These are phyloP conservation scores for Amylocarpus encephaloides DNA, from an alignment of 2,329 filamentous ascomycete species.

Conservation along the genomic window DNA sequence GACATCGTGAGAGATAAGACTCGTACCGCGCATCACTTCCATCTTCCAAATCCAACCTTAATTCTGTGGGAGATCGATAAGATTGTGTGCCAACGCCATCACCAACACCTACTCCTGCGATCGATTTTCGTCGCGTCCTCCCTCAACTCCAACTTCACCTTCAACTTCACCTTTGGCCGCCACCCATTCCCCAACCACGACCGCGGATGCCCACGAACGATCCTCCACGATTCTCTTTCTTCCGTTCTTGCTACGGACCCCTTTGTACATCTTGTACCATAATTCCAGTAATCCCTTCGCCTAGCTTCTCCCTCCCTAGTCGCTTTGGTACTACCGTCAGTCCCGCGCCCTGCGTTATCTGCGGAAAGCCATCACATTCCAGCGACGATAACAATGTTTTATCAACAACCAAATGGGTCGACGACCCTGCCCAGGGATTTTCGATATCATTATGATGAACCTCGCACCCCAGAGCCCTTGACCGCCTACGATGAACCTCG, in stretches of 20 bases:
- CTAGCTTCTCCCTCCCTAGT: background rate
- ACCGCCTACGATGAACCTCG: conserved; percentile 12
- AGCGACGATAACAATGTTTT: conserved; percentile 21
- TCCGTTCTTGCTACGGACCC: background rate
- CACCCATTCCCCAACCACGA: background rate
- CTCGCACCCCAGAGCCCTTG: conserved; percentile 27
- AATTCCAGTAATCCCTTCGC: conserved; percentile 11
- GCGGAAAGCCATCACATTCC: conserved; percentile 14
- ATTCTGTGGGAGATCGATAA: background rate
- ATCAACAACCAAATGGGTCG: conserved; percentile 26
- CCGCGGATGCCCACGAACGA: background rate
- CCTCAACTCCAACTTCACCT: conserved; percentile 1
- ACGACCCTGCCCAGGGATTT: conserved; percentile 29
- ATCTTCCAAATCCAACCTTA: conserved; percentile 1
- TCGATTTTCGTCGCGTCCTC: background rate
- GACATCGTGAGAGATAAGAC: conserved; percentile 5
- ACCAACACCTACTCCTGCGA: background rate
- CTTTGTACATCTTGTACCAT: conserved; percentile 14
- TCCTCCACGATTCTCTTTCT: background rate
- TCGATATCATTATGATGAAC: conserved; percentile 24
- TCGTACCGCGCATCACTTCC: conserved; percentile 4
- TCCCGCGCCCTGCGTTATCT: conserved; percentile 4
- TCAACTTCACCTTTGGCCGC: background rate
- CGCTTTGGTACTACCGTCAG: conserved; percentile 8
- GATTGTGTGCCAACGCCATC: background rate